Percentiles rank a stretch among this genome's conserved stretches.
Conservation (phyloP, 2,329 filamentous ascomycete genomes). For the Monosporascus sp. region DNA sequence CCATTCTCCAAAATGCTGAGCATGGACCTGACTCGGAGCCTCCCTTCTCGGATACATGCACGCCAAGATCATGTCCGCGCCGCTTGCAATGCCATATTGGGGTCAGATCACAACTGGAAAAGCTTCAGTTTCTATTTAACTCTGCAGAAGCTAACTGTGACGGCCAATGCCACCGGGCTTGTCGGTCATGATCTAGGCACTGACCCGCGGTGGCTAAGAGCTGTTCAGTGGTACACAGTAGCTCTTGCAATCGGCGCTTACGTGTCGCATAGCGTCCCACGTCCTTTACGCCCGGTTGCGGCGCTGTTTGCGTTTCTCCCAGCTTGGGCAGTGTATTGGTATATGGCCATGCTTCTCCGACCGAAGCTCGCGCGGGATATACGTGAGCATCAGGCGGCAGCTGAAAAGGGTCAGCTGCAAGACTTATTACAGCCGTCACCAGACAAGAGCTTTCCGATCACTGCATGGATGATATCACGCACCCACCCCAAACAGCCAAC, state of each 20-base stretch:
- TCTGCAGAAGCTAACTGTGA: constrained; percentile 5
- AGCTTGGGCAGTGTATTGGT: constrained; percentile 1
- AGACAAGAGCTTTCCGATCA: constrained; percentile 7
- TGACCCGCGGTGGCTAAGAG: constrained; percentile 6
- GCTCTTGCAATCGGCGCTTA: constrained; percentile 5
- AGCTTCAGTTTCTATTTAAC: constrained; percentile 3
- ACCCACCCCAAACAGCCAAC: constrained; percentile 3
- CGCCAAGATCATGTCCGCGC: constrained; percentile 2
- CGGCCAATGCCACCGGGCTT: constrained; percentile 6
- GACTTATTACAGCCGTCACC: constrained; percentile 1
- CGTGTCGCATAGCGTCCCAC: constrained; percentile 1
- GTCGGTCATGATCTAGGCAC: constrained; percentile 8
- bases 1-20: constrained; percentile 4
- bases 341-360: too few species aligned
- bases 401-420: constrained; percentile 1
- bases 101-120: constrained; percentile 6
- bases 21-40: constrained; percentile 9
- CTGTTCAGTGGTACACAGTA: constrained; percentile 1
- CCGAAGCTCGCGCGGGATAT: too few species aligned
- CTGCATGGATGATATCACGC: constrained; percentile 3
- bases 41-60: constrained; percentile 6
- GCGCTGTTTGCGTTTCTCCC: constrained; percentile 7
- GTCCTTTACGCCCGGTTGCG: constrained; percentile 3
- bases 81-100: constrained; percentile 3
- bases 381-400: too few species aligned